A percentile compares a stretch with the other conserved stretches of the same genome.
These are phyloP conservation scores for Ceratobasidium sp. DNA, from an alignment of 1,284 basidiomycete species.

Conservation along the genomic window DNA sequence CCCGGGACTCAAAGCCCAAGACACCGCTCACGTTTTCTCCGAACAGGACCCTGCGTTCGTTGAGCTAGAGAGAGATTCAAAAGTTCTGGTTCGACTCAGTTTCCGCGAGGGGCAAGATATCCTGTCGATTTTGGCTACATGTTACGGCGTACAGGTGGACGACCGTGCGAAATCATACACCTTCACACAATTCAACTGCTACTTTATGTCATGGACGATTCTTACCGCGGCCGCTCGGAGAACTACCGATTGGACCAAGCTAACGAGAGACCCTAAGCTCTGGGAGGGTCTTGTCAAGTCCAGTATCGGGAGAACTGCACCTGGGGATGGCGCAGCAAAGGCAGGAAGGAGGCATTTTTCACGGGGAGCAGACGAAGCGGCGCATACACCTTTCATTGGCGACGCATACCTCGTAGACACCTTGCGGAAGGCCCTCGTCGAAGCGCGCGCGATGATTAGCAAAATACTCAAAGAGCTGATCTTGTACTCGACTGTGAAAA, in stretches of 20 bases:
- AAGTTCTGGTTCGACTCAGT: background rate
- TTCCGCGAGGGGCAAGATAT: slow-evolving; percentile 16
- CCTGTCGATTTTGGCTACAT: slow-evolving; percentile 1
- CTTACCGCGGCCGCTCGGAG: background rate
- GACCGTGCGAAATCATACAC: slow-evolving; percentile 9
- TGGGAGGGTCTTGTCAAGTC: background rate
- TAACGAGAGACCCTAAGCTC: background rate
- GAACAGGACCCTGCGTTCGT: background rate
- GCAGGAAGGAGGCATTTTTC: no score
- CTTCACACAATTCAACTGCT: slow-evolving; percentile 26
- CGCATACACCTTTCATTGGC: background rate
- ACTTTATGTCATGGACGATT: slow-evolving; percentile 34
- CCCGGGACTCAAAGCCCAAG: slow-evolving; percentile 1
- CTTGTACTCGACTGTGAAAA: background rate
- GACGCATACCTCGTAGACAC: background rate
- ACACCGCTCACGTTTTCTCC: slow-evolving; percentile 4
- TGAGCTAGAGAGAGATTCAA: background rate
- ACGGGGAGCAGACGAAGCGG: no score
- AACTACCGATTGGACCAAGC: slow-evolving; percentile 1
- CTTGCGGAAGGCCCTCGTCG: background rate
- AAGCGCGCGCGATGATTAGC: background rate
- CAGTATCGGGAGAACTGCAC: background rate
- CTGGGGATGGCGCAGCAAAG: no score
- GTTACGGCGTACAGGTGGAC: slow-evolving; percentile 8
- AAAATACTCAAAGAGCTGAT: slow-evolving; percentile 1